These are phyloP conservation scores for Dendrobium huoshanense DNA, from an alignment of 106 monocot genomes.

Conservation along the genomic window DNA sequence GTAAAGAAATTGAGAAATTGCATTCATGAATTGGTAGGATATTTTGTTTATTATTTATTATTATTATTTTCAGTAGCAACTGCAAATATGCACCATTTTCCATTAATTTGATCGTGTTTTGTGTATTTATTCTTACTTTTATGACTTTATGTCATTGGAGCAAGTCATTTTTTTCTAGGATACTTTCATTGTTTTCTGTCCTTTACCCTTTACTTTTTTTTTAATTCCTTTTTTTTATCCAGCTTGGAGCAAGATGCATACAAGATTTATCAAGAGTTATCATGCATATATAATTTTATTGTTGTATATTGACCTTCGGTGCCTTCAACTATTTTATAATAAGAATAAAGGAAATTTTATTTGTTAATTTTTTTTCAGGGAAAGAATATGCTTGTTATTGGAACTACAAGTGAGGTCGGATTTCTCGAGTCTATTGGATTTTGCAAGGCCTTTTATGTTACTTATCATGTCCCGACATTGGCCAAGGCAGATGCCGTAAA, in stretches of 20 bases:
- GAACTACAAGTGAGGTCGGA: conserved; percentile 87
- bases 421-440: conserved; percentile 93
- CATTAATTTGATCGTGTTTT: background rate
- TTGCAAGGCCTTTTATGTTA: conserved; percentile 74
- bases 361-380: conserved; percentile 44
- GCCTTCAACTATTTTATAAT: background rate
- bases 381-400: conserved; percentile 85
- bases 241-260: background rate
- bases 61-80: background rate
- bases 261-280: background rate
- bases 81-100: background rate
- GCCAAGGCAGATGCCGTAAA: conserved; percentile 65
- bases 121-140: background rate
- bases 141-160: background rate
- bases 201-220: no score
- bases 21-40: background rate
- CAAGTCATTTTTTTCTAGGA: background rate
- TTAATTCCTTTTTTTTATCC: background rate
- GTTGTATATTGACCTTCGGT: background rate
- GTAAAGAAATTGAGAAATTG: background rate
- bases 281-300: background rate
- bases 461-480: conserved; percentile 76
- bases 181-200: background rate
- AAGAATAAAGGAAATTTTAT: background rate
- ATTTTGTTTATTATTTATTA: background rate